Evolutionary conservation across 345 rosid species (phyloP).

Genomic region (Turritis glabra): DNA sequence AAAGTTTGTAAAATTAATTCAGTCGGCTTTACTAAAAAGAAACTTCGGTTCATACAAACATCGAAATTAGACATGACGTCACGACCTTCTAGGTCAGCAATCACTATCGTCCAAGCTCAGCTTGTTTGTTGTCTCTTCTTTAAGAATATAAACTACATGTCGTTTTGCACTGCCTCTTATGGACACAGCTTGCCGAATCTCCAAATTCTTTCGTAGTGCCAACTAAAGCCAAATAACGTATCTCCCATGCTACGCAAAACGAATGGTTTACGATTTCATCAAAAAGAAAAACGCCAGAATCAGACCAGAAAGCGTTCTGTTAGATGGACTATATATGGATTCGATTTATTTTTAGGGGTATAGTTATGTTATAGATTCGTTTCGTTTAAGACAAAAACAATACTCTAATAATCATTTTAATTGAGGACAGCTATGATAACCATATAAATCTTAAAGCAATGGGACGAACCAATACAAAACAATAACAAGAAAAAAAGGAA

Average conservation of each 20-base stretch:
- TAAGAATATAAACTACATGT: neutral
- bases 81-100: constrained; percentile 1
- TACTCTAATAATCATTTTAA: constrained; percentile 8
- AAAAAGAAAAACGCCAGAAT: constrained; percentile 3
- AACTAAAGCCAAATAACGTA: neutral
- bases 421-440: constrained; percentile 32
- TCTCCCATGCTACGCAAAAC: constrained; percentile 8
- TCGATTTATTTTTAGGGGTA: constrained; percentile 23
- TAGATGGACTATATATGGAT: neutral
- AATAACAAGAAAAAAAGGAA: neutral
- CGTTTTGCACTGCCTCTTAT: neutral
- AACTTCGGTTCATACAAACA: neutral
- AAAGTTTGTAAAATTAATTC: too few species aligned
- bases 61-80: constrained; percentile 5
- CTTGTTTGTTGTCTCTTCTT: constrained; percentile 1
- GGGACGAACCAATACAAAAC: constrained; percentile 9
- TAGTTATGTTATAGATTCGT: constrained; percentile 22
- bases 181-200: neutral
- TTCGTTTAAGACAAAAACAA: constrained; percentile 20
- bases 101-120: neutral
- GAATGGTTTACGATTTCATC: constrained; percentile 20
- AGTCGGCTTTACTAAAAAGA: too few species aligned
- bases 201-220: constrained; percentile 3
- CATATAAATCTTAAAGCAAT: constrained; percentile 8
- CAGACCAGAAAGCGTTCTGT: constrained; percentile 3